These are phyloP conservation scores for Solanum tarapatanum DNA, from an alignment of 257 asterid genomes.

Conservation along the genomic window DNA sequence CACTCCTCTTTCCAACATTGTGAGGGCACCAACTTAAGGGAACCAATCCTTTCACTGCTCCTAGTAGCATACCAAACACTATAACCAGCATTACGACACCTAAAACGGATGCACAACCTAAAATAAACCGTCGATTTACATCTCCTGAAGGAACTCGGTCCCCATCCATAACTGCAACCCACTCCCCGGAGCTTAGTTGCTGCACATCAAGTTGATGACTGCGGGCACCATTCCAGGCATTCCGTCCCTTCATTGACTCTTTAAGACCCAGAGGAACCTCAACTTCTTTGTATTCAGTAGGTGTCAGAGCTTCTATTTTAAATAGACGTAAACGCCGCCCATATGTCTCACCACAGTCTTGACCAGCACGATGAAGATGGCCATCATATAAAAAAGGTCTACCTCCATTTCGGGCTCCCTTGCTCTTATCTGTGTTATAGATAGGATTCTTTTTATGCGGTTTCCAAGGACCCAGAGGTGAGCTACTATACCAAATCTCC, in stretches of 20 bases:
- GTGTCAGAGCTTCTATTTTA: conserved; percentile 44
- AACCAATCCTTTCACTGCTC: conserved; percentile 58
- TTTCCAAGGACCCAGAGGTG: conserved; percentile 91
- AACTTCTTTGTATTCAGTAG: conserved; percentile 62
- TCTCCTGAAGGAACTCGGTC: conserved; percentile 90
- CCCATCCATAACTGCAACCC: conserved; percentile 83
- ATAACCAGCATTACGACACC: conserved; percentile 41
- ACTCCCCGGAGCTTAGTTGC: conserved; percentile 67
- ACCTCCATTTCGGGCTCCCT: conserved; percentile 95
- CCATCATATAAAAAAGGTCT: conserved; percentile 66
- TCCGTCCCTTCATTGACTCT: conserved; percentile 55
- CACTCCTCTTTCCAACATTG: conserved; percentile 72
- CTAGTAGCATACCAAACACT: conserved; percentile 63
- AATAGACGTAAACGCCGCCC: conserved; percentile 62
- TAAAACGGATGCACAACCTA: conserved; percentile 47
- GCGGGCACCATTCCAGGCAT: conserved; percentile 93
- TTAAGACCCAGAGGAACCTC: conserved; percentile 50
- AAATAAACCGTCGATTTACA: conserved; percentile 35
- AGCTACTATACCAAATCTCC: conserved; percentile 71
- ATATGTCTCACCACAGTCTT: conserved; percentile 84
- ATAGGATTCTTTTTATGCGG: conserved; percentile 80
- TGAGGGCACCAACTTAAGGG: conserved; percentile 95
- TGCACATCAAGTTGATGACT: conserved; percentile 82
- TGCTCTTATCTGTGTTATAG: conserved; percentile 58
- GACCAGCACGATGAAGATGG: conserved; percentile 72